Evolutionary conservation across 2,329 filamentous ascomycete species (phyloP).

Genomic region (Clonostachys sp.): DNA sequence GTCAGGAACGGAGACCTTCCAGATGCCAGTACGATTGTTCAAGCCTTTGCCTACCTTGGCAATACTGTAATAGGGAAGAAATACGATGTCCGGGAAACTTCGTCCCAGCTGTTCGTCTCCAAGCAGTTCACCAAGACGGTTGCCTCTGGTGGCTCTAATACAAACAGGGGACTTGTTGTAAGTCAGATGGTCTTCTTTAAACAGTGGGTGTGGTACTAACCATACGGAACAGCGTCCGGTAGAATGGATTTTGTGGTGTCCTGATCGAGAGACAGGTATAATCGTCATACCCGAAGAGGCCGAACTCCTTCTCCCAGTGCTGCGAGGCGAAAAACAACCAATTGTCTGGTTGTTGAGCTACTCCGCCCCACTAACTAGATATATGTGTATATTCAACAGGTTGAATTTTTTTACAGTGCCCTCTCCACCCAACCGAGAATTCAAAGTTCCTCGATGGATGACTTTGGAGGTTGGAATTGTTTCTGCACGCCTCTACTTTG

Average conservation of each 20-base stretch:
- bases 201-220: no score
- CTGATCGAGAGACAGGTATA: conserved; percentile 37
- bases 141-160: background rate
- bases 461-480: conserved; percentile 55
- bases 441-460: conserved; percentile 45
- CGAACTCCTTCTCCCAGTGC: conserved; percentile 42
- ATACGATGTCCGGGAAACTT: conserved; percentile 10
- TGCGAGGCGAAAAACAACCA: conserved; percentile 17
- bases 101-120: background rate
- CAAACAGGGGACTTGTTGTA: no score
- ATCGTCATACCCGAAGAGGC: conserved; percentile 61
- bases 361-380: conserved; percentile 52
- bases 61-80: conserved; percentile 24
- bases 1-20: conserved; percentile 33
- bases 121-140: background rate
- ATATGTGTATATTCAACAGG: conserved; percentile 55
- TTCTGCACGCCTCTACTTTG: conserved; percentile 56
- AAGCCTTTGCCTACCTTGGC: conserved; percentile 32
- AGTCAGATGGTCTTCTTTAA: no score
- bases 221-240: conserved; percentile 33
- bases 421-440: conserved; percentile 22
- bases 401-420: conserved; percentile 51
- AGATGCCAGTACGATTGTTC: conserved; percentile 4
- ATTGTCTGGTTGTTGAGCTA: conserved; percentile 48
- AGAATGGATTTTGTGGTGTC: conserved; percentile 58